These are phyloP conservation scores for Neurospora sp. DNA, from an alignment of 2,329 filamentous ascomycete species.

Conservation along the genomic window DNA sequence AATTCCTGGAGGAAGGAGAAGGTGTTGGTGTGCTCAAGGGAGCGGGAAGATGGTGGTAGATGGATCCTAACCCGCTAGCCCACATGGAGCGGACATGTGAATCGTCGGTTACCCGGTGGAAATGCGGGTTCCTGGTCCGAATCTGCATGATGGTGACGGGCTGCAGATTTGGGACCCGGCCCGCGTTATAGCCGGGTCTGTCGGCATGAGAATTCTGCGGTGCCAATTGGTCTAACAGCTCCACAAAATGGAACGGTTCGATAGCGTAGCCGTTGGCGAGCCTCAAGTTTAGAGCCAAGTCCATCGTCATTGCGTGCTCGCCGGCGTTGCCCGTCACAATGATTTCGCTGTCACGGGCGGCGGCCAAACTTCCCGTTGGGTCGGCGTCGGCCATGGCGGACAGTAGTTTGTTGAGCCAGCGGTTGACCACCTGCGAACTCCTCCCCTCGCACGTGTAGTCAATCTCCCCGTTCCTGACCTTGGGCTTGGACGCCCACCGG, in stretches of 20 bases:
- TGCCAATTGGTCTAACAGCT: constrained; percentile 16
- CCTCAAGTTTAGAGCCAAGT: constrained; percentile 23
- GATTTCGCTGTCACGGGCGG: constrained; percentile 7
- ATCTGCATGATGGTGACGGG: constrained; percentile 21
- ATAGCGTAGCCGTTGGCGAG: constrained; percentile 24
- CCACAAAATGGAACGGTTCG: constrained; percentile 24
- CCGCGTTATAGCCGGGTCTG: constrained; percentile 5
- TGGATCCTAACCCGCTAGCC: constrained; percentile 19
- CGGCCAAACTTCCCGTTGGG: neutral
- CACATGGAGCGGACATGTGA: constrained; percentile 22
- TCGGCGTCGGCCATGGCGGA: neutral
- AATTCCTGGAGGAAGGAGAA: neutral
- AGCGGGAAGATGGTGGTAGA: constrained; percentile 18
- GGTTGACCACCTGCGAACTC: constrained; percentile 22
- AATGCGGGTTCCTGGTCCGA: constrained; percentile 22
- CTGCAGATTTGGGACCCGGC: neutral
- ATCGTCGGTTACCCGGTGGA: constrained; percentile 22
- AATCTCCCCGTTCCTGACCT: constrained; percentile 17
- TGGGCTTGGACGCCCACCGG: constrained; percentile 24
- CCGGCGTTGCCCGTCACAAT: constrained; percentile 25
- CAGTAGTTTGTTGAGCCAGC: constrained; percentile 22
- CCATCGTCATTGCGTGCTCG: constrained; percentile 27
- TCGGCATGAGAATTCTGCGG: neutral
- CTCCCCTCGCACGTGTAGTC: constrained; percentile 20
- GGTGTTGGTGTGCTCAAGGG: neutral